A percentile compares a stretch with the other conserved stretches of the same genome.
Evolutionary conservation across 2,329 filamentous ascomycete species (phyloP).

Genomic region (Aspergillus phoenicis): DNA sequence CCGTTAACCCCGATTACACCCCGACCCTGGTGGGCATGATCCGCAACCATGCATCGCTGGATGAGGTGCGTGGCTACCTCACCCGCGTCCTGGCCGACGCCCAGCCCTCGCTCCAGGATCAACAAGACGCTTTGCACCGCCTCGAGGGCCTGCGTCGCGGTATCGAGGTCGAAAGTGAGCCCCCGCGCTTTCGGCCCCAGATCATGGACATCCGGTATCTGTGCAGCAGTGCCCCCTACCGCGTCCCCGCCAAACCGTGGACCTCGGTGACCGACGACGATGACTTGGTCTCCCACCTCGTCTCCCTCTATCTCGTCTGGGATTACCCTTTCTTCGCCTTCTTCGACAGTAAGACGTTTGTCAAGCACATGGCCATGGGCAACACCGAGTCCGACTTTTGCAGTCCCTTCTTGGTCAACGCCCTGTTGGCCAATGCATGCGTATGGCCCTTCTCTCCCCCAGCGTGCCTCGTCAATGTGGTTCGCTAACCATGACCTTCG

Average conservation of each 20-base stretch:
- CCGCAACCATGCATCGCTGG: slow-evolving; percentile 26
- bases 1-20: slow-evolving; percentile 21
- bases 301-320: slow-evolving; percentile 92
- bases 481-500: too few relatives aligned
- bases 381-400: slow-evolving; percentile 67
- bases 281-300: slow-evolving; percentile 74
- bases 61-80: slow-evolving; percentile 30
- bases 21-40: slow-evolving; percentile 31
- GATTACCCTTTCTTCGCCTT: slow-evolving; percentile 87
- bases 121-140: slow-evolving; percentile 12
- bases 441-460: slow-evolving; percentile 15
- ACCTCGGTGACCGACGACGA: slow-evolving; percentile 76
- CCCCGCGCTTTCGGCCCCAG: slow-evolving; percentile 24
- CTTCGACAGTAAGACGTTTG: slow-evolving; percentile 75
- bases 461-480: too few relatives aligned
- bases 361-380: slow-evolving; percentile 49
- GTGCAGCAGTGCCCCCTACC: slow-evolving; percentile 26
- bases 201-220: slow-evolving; percentile 33
- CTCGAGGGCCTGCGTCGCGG: slow-evolving; percentile 19
- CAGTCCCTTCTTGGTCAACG: slow-evolving; percentile 80
- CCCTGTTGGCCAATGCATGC: slow-evolving; percentile 66
- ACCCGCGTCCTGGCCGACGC: slow-evolving; percentile 19
- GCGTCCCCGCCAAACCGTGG: slow-evolving; percentile 59
- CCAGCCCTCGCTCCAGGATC: slow-evolving; percentile 9
- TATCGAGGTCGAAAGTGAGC: slow-evolving; percentile 24